Evolutionary conservation across 1,284 basidiomycete genomes (phyloP).

Genomic region (Pseudozyma sp.): DNA sequence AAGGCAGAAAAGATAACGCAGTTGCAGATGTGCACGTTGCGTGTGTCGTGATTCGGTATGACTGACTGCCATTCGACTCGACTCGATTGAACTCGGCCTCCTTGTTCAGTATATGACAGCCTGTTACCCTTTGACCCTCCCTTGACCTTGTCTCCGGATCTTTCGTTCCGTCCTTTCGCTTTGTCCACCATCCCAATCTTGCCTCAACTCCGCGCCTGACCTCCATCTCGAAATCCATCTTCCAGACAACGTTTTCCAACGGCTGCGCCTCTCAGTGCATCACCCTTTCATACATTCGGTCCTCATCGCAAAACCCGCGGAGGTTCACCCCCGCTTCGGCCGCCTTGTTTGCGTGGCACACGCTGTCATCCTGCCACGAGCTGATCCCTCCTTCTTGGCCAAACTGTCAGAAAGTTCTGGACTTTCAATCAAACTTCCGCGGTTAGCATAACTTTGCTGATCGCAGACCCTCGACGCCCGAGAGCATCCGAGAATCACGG

Average conservation of each 20-base stretch:
- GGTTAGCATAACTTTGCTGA: neutral
- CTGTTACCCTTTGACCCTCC: neutral
- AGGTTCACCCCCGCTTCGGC: neutral
- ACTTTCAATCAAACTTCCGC: neutral
- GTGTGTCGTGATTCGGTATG: neutral
- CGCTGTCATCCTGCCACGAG: neutral
- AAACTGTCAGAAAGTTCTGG: neutral
- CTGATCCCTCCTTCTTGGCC: neutral
- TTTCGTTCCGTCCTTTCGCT: neutral
- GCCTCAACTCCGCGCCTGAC: neutral
- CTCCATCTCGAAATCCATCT: neutral
- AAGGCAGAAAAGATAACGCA: too few species aligned
- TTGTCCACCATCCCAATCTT: neutral
- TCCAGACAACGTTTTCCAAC: neutral
- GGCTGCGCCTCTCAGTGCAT: neutral
- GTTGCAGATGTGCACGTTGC: too few species aligned
- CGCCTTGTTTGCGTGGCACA: neutral
- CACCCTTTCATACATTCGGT: neutral
- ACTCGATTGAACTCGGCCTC: neutral
- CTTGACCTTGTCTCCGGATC: slow-evolving; percentile 3
- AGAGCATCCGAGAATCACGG: slow-evolving; percentile 1
- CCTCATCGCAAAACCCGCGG: too few species aligned
- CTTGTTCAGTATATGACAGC: too few species aligned
- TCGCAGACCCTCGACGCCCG: slow-evolving; percentile 6
- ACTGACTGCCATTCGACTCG: neutral